phyloP scores from a whole-genome alignment of 805 yeast species.

The Metschnikowia drakensbergensis region DNA sequence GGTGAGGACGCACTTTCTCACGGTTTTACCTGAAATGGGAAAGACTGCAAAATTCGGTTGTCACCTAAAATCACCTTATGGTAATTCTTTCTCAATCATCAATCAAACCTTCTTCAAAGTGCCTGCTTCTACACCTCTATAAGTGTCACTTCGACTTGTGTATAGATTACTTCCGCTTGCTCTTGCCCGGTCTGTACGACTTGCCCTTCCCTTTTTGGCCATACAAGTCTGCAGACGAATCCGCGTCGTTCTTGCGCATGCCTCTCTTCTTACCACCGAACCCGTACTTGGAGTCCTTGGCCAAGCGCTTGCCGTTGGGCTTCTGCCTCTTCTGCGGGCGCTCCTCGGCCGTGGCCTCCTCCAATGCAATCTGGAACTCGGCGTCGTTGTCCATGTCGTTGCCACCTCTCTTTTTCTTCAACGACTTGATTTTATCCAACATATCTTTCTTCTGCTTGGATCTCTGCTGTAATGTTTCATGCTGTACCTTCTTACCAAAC shows the following conservation, averaged over 20 bases:
- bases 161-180: constrained; percentile 24
- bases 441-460: constrained; percentile 90
- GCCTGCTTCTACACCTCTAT: too few species aligned
- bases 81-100: too few species aligned
- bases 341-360: constrained; percentile 75
- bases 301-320: constrained; percentile 62
- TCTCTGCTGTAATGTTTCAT: constrained; percentile 88
- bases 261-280: constrained; percentile 75
- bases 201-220: constrained; percentile 16
- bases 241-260: constrained; percentile 67
- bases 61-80: too few species aligned
- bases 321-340: constrained; percentile 46
- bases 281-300: constrained; percentile 73
- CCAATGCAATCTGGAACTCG: constrained; percentile 83
- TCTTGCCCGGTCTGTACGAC: constrained; percentile 39
- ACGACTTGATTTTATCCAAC: constrained; percentile 82
- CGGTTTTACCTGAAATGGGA: too few species aligned
- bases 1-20: too few species aligned
- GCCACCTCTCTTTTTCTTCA: constrained; percentile 81
- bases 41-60: too few species aligned
- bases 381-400: constrained; percentile 69
- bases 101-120: too few species aligned
- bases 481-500: constrained; percentile 95
- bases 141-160: too few species aligned
- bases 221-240: constrained; percentile 60